phyloP scores from a whole-genome alignment of 2,329 filamentous ascomycete genomes.

The Neoscytalidium dimidiatum region DNA sequence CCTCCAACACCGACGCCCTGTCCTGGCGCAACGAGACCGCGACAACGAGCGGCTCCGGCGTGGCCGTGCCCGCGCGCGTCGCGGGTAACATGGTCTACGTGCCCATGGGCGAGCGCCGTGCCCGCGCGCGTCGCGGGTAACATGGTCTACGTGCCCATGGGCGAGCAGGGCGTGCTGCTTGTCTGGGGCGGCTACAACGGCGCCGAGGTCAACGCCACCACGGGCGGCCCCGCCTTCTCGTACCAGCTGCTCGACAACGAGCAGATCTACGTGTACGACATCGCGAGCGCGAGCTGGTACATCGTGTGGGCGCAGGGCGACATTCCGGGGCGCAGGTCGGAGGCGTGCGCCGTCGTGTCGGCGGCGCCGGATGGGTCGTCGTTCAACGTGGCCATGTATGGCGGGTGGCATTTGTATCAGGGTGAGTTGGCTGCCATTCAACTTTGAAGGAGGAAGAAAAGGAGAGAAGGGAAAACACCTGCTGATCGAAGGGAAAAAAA shows the following conservation, averaged over 20 bases:
- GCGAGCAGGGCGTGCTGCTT: conserved; percentile 5
- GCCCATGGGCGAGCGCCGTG: too few relatives aligned
- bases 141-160: conserved; percentile 10
- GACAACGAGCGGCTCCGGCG: neutral
- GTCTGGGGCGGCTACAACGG: conserved; percentile 3
- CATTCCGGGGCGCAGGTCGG: conserved; percentile 1
- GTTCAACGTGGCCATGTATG: conserved; percentile 19
- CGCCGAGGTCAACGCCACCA: neutral
- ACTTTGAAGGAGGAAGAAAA: too few relatives aligned
- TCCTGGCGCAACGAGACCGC: conserved; percentile 8
- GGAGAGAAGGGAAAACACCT: neutral
- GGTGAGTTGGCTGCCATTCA: neutral
- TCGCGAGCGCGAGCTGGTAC: conserved; percentile 13
- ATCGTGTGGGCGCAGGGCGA: conserved; percentile 10
- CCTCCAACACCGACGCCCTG: neutral
- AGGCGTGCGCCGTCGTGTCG: conserved; percentile 7
- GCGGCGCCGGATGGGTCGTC: conserved; percentile 16
- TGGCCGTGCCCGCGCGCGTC: neutral
- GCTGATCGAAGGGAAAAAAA: neutral
- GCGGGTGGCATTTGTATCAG: conserved; percentile 14
- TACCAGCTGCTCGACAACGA: neutral
- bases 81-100: neutral
- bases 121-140: neutral
- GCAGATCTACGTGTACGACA: conserved; percentile 10
- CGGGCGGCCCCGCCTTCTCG: neutral